phyloP scores from a whole-genome alignment of 1,284 basidiomycete species.

The Coniferiporia weirii region DNA sequence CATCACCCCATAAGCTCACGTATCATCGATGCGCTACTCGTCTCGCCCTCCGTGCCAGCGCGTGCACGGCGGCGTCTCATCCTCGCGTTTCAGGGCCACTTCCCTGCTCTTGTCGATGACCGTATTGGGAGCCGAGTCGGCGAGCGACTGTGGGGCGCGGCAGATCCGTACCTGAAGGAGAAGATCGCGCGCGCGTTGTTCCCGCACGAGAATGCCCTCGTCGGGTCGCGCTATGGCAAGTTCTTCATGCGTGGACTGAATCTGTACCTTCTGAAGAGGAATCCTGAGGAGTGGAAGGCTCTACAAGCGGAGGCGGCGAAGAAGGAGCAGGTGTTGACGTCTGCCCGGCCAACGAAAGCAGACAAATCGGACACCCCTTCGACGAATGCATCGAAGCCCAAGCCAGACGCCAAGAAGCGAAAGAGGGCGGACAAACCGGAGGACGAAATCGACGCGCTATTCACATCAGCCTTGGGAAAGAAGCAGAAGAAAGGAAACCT shows the following conservation, averaged over 20 bases:
- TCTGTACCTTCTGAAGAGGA: slow-evolving; percentile 70
- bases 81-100: slow-evolving; percentile 70
- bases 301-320: slow-evolving; percentile 35
- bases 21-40: slow-evolving; percentile 74
- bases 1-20: slow-evolving; percentile 75
- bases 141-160: slow-evolving; percentile 80
- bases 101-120: slow-evolving; percentile 76
- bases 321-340: not conserved
- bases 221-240: slow-evolving; percentile 77
- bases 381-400: slow-evolving; percentile 11
- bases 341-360: not conserved
- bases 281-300: slow-evolving; percentile 79
- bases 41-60: slow-evolving; percentile 58
- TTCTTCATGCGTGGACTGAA: slow-evolving; percentile 80
- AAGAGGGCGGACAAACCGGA: slow-evolving; percentile 22
- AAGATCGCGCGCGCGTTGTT: slow-evolving; percentile 83
- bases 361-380: not conserved
- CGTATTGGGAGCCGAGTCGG: slow-evolving; percentile 84
- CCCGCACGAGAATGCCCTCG: slow-evolving; percentile 63
- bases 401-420: slow-evolving; percentile 16
- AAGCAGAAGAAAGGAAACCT: slow-evolving; percentile 15
- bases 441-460: slow-evolving; percentile 30
- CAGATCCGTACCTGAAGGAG: slow-evolving; percentile 90
- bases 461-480: slow-evolving; percentile 24
- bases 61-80: slow-evolving; percentile 72